phyloP scores from a whole-genome alignment of 495 filamentous ascomycete species.

The Podospora didyma region DNA sequence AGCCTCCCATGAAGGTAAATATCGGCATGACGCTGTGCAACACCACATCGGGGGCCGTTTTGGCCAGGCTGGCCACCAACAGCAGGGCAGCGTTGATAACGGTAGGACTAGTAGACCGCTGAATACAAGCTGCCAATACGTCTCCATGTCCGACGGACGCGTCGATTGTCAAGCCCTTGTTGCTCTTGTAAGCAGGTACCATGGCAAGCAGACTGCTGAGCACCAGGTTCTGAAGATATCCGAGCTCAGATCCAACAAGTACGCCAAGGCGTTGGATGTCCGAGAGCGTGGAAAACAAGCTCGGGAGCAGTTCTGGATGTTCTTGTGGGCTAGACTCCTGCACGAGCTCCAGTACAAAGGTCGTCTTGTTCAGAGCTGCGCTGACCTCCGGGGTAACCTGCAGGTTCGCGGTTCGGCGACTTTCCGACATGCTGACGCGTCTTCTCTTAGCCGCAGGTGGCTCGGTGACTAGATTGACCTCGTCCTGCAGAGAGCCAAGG shows the following conservation, averaged over 20 bases:
- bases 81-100: conserved; percentile 89
- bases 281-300: conserved; percentile 75
- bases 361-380: conserved; percentile 65
- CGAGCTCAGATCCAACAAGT: conserved; percentile 68
- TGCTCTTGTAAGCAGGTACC: conserved; percentile 64
- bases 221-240: conserved; percentile 78
- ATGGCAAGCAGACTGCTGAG: conserved; percentile 74
- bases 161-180: conserved; percentile 61
- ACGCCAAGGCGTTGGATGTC: conserved; percentile 77
- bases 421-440: conserved; percentile 65
- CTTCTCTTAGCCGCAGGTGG: conserved; percentile 69
- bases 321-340: conserved; percentile 68
- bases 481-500: conserved; percentile 63
- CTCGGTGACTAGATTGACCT: conserved; percentile 56
- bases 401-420: conserved; percentile 31
- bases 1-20: conserved; percentile 94
- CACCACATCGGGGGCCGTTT: conserved; percentile 79
- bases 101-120: conserved; percentile 79
- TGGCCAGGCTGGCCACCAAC: conserved; percentile 78
- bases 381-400: conserved; percentile 48
- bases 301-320: conserved; percentile 68
- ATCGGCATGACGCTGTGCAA: conserved; percentile 98
- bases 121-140: conserved; percentile 84
- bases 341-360: conserved; percentile 83
- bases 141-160: conserved; percentile 74